Conservation (phyloP, 2,329 filamentous ascomycete species). For the Aspergillus jensenii region DNA sequence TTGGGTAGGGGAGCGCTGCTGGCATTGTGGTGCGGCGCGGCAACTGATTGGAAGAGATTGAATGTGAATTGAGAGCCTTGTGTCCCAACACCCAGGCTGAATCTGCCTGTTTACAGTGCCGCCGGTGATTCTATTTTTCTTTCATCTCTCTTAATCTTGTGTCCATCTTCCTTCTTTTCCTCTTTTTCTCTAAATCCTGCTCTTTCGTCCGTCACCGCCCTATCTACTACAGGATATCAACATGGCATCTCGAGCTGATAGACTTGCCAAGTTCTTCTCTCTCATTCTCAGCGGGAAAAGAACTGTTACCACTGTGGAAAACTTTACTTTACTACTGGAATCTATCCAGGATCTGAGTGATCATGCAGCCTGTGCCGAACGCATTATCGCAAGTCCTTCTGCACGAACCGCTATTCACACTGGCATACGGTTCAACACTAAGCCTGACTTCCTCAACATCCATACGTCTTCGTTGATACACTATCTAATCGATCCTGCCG, state of each 20-base stretch:
- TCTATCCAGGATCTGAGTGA: conserved; percentile 47
- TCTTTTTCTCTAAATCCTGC: neutral
- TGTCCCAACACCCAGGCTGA: neutral
- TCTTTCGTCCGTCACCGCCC: neutral
- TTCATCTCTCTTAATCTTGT: too few relatives aligned
- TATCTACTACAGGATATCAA: neutral
- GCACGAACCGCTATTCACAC: conserved; percentile 40
- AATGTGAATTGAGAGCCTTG: neutral
- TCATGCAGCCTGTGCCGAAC: conserved; percentile 41
- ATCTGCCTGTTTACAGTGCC: conserved; percentile 1
- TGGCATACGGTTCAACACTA: conserved; percentile 46
- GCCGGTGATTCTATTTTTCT: neutral
- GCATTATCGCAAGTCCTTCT: conserved; percentile 36
- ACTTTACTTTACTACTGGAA: conserved; percentile 51
- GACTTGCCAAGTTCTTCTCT: conserved; percentile 42
- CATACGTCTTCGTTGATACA: conserved; percentile 37
- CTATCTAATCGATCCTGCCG: conserved; percentile 42
- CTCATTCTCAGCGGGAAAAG: conserved; percentile 41
- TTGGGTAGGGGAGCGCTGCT: neutral
- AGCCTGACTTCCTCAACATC: conserved; percentile 46
- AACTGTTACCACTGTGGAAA: conserved; percentile 35
- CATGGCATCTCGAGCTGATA: conserved; percentile 18
- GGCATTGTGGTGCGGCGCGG: neutral
- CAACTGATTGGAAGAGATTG: neutral
- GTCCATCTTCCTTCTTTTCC: neutral